Conservation (phyloP, 306 rosid genomes). For the Corylus avellana region DNA sequence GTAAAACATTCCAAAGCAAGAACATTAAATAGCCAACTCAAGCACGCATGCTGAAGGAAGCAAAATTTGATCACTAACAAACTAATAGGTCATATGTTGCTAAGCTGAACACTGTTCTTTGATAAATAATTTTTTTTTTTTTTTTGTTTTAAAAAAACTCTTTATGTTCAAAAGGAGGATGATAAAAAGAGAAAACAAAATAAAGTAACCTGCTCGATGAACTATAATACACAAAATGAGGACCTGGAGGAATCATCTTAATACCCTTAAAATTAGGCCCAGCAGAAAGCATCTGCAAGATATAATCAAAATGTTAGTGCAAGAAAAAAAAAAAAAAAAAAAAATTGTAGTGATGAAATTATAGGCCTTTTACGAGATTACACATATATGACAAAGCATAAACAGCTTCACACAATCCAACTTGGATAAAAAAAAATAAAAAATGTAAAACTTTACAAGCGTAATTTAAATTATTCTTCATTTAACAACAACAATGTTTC, state of each 20-base stretch:
- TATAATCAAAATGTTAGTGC: constrained; percentile 2
- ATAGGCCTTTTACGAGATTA: background rate
- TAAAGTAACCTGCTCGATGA: constrained; percentile 74
- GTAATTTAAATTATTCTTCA: too few relatives aligned
- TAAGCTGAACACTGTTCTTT: too few relatives aligned
- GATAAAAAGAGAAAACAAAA: background rate
- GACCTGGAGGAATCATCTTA: constrained; percentile 93
- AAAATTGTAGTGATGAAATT: constrained; percentile 10
- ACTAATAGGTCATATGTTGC: too few relatives aligned
- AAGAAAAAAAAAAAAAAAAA: background rate
- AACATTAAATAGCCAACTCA: background rate
- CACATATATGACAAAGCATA: background rate
- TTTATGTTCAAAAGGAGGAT: background rate
- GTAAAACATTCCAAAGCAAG: background rate
- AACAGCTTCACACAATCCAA: background rate
- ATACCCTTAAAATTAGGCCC: constrained; percentile 88
- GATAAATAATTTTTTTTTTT: too few relatives aligned
- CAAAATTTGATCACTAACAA: background rate
- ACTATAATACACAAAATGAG: constrained; percentile 82
- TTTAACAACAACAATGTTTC: too few relatives aligned
- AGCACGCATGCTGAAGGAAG: background rate
- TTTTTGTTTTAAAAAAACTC: too few relatives aligned
- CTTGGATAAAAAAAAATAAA: background rate
- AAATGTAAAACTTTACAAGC: background rate
- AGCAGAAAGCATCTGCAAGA: constrained; percentile 61